Conservation (phyloP, 371 early-diverging fungal genomes). For the Mucor indicus region DNA sequence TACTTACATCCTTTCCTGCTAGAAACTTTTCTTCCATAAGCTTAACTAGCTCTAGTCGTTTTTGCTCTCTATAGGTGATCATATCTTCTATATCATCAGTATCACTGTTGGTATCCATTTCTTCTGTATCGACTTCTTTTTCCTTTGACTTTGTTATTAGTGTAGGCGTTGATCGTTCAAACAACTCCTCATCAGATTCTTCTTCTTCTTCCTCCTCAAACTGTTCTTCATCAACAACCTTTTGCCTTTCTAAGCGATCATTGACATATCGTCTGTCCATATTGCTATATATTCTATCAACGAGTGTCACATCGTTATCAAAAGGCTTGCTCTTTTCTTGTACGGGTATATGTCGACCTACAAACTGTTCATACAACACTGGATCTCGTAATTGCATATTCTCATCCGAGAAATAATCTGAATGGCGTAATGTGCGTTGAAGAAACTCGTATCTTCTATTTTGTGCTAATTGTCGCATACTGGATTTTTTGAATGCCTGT, state of each 20-base stretch:
- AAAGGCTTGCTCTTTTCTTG: constrained; percentile 31
- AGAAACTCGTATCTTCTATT: constrained; percentile 48
- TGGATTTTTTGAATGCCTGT: constrained; percentile 2
- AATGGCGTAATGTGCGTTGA: constrained; percentile 25
- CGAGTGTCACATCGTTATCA: constrained; percentile 35
- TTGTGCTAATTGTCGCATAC: constrained; percentile 20
- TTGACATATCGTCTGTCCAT: constrained; percentile 36
- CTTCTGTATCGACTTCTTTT: not conserved
- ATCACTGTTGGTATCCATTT: not conserved
- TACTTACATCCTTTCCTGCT: constrained; percentile 47
- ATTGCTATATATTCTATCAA: constrained; percentile 40
- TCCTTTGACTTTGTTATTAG: constrained; percentile 5
- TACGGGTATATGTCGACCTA: constrained; percentile 42
- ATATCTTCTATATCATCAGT: not conserved
- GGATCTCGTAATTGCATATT: constrained; percentile 47
- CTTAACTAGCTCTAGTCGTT: constrained; percentile 36
- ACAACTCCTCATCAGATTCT: constrained; percentile 24
- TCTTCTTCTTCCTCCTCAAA: constrained; percentile 53
- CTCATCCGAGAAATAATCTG: constrained; percentile 47
- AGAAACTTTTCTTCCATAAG: constrained; percentile 48
- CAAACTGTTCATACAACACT: constrained; percentile 40
- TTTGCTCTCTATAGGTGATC: constrained; percentile 24
- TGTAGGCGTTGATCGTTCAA: constrained; percentile 11
- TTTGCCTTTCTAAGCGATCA: constrained; percentile 29
- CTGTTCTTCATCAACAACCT: constrained; percentile 37